phyloP scores from a whole-genome alignment of 352 stramenopile genomes.

The Saprolegnia diclina region DNA sequence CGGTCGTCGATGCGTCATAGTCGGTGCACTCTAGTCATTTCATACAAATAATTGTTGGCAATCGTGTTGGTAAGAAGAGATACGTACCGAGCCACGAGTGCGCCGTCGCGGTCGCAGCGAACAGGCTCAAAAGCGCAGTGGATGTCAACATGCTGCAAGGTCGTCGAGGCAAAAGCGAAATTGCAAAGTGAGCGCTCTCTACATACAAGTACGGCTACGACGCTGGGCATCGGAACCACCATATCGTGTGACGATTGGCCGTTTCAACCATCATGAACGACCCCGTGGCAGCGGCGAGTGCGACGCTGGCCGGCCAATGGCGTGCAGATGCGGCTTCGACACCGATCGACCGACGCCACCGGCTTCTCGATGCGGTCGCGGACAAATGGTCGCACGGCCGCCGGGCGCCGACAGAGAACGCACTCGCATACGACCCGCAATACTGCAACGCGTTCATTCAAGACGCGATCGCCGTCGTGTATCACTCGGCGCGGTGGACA shows the following conservation, averaged over 20 bases:
- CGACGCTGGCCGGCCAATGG: neutral
- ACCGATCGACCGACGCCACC: no score
- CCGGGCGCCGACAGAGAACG: neutral
- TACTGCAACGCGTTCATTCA: neutral
- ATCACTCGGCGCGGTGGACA: neutral
- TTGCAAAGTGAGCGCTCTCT: neutral
- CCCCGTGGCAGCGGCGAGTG: neutral
- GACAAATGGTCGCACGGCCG: neutral
- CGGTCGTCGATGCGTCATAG: slow-evolving; percentile 30
- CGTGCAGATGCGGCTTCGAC: neutral
- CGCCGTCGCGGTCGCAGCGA: neutral
- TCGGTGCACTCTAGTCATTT: slow-evolving; percentile 33
- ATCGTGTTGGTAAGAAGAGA: neutral
- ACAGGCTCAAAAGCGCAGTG: neutral
- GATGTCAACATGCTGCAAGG: neutral
- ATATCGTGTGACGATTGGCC: neutral
- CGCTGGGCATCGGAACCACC: neutral
- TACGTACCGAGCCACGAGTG: slow-evolving; percentile 20
- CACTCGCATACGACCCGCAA: neutral
- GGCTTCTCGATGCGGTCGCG: neutral
- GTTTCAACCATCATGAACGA: neutral
- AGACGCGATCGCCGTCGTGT: neutral
- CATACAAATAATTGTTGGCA: neutral
- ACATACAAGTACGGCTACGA: neutral
- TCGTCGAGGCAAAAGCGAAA: neutral